Conservation (phyloP, 2,329 filamentous ascomycete species). For the Diplodia sapinea region DNA sequence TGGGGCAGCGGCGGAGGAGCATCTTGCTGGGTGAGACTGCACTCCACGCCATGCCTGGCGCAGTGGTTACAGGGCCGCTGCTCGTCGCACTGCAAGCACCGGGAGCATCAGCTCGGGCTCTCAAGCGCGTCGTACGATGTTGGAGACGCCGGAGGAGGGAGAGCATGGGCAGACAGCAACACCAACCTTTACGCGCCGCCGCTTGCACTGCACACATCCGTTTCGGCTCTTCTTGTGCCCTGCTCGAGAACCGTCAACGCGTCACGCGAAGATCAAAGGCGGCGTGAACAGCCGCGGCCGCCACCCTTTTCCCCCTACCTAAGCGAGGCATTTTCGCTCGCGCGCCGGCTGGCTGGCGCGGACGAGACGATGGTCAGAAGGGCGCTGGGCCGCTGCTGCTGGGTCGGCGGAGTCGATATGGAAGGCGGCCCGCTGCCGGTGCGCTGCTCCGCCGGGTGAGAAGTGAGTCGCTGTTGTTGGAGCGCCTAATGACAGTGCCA, state of each 20-base stretch:
- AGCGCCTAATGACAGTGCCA: conserved; percentile 23
- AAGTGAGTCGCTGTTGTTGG: conserved; percentile 25
- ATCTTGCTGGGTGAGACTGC: conserved; percentile 38
- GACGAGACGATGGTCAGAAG: conserved; percentile 14
- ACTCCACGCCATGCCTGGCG: conserved; percentile 45
- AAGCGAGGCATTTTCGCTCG: conserved; percentile 31
- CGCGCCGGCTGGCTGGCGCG: background rate
- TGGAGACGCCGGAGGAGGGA: background rate
- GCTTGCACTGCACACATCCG: conserved; percentile 33
- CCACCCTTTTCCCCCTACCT: conserved; percentile 31
- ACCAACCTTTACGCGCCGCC: conserved; percentile 32
- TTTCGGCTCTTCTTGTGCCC: conserved; percentile 33
- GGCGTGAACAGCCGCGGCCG: conserved; percentile 28
- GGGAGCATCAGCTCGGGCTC: conserved; percentile 8
- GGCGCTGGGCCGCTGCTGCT: conserved; percentile 16
- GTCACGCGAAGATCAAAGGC: conserved; percentile 19
- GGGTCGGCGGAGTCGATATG: conserved; percentile 16
- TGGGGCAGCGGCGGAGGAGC: conserved; percentile 19
- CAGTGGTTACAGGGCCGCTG: conserved; percentile 47
- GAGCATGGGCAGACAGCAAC: background rate
- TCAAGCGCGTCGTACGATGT: conserved; percentile 13
- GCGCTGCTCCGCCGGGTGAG: conserved; percentile 26
- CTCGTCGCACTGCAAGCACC: conserved; percentile 45
- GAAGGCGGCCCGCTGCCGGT: conserved; percentile 23
- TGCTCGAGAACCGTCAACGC: conserved; percentile 27